Evolutionary conservation across 352 stramenopile genomes (phyloP), one percentile per base, ranked within the genome.

Genomic region (Thalassiosira pacifica): DNA sequence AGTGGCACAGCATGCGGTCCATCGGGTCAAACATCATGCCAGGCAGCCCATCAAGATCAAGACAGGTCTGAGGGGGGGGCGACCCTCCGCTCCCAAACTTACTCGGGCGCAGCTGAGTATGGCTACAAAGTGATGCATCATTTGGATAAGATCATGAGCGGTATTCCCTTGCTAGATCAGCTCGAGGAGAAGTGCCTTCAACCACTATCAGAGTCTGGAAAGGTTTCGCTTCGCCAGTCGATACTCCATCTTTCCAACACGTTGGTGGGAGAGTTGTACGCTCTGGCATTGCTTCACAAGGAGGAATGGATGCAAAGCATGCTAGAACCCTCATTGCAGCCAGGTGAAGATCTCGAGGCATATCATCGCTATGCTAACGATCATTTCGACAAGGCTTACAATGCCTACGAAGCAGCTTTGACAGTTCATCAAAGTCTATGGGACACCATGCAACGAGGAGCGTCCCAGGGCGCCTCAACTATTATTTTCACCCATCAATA

Each of bases 231-330:
- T 68, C 60, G 60, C 26, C 0, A 48, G 6, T 27, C 27, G 6
- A 22, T 68, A 70, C 40, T 59, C n/a, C 34, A 79, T 26, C 24
- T 70, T 31, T 66, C 26, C 24, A 42, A 29, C 11, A 61, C 48
- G n/a, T 27, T 79, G 5, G 22, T 69, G 2, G 34, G 48, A 48
- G 70, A 79, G 18, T 70, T 79, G 70, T 31, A 29, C 4, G 69
- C 57, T 5, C 18, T 79, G 11, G 59, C 55, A 63, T 69, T 57
- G n/a, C 29, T 79, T 10, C 70, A 79, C 48, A 70, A 69, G 48
- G 70, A 79, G 59, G 26, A 67, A 24, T 70, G 55, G 57, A 60
- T 34, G 24, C 26, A 48, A 70, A 42, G 4, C 10, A 40, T 60
- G 11, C 55, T 61, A 52, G 16, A 48, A 0, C 32, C 11, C 22